These are phyloP conservation scores for Amaranthus tricolor DNA, from an alignment of 179 eudicot species.

Conservation along the genomic window DNA sequence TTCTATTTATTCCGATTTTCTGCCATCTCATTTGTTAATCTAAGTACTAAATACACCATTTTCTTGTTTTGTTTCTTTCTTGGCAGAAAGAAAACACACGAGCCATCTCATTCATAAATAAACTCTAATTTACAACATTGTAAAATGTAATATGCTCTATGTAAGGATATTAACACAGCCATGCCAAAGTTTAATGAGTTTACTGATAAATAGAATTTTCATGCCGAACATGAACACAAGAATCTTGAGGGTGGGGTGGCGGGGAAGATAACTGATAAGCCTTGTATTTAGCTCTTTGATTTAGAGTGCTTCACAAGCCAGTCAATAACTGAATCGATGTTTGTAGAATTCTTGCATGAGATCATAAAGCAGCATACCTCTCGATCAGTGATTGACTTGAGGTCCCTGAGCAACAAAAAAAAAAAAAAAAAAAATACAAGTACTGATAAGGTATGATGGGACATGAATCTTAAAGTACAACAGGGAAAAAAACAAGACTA, in stretches of 20 bases:
- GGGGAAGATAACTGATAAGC: background rate
- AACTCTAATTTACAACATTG: constrained; percentile 28
- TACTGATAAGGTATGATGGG: background rate
- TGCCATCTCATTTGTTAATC: no score
- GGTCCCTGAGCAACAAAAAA: constrained; percentile 56
- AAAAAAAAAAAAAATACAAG: background rate
- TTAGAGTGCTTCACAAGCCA: constrained; percentile 99
- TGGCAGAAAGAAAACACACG: no score
- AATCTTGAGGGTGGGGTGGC: constrained; percentile 5
- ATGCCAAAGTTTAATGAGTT: constrained; percentile 10
- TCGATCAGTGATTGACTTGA: constrained; percentile 72
- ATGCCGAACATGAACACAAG: constrained; percentile 12
- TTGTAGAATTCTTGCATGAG: constrained; percentile 98
- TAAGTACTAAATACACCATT: no score
- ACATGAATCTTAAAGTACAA: background rate
- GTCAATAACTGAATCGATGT: constrained; percentile 87
- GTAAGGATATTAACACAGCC: constrained; percentile 29
- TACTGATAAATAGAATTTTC: no score
- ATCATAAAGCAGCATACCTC: constrained; percentile 99
- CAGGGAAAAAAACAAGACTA: no score
- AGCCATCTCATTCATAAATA: constrained; percentile 16
- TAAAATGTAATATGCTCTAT: constrained; percentile 16
- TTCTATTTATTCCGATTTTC: no score
- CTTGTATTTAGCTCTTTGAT: constrained; percentile 66
- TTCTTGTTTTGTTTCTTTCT: no score